Conservation (phyloP, 305 asterid genomes). For the Fraxinus ornus region DNA sequence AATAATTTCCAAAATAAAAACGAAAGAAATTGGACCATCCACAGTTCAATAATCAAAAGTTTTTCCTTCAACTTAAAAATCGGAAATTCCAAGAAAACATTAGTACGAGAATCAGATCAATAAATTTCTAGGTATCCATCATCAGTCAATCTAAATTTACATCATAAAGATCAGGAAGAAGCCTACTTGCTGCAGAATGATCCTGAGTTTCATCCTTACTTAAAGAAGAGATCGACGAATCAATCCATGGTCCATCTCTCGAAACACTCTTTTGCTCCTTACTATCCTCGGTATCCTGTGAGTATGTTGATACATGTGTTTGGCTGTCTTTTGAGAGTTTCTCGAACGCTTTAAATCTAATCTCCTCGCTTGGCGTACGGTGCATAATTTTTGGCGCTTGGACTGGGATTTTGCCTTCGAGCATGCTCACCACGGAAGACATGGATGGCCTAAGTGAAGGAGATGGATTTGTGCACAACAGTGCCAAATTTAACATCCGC, state of each 20-base stretch:
- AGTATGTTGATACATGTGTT: constrained; percentile 40
- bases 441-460: constrained; percentile 83
- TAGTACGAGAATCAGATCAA: constrained; percentile 12
- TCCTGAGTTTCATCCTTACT: constrained; percentile 33
- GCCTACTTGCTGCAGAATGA: constrained; percentile 38
- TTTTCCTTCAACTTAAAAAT: neutral
- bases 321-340: constrained; percentile 67
- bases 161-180: constrained; percentile 36
- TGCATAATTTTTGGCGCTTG: constrained; percentile 70
- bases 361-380: constrained; percentile 33
- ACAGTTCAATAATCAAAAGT: neutral
- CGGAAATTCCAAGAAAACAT: neutral
- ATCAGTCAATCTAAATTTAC: constrained; percentile 12
- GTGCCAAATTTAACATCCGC: constrained; percentile 62
- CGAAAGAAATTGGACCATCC: neutral
- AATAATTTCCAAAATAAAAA: neutral
- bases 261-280: constrained; percentile 49
- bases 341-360: constrained; percentile 65
- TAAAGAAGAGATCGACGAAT: constrained; percentile 52
- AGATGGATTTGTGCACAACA: constrained; percentile 85
- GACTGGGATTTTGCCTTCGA: constrained; percentile 66
- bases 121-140: neutral
- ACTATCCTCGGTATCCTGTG: constrained; percentile 31
- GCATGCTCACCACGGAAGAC: constrained; percentile 83
- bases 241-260: constrained; percentile 67